Percentiles rank a stretch among this genome's conserved stretches.
Evolutionary conservation across 495 filamentous ascomycete genomes (phyloP).

Genomic region (Aspergillus wentii): DNA sequence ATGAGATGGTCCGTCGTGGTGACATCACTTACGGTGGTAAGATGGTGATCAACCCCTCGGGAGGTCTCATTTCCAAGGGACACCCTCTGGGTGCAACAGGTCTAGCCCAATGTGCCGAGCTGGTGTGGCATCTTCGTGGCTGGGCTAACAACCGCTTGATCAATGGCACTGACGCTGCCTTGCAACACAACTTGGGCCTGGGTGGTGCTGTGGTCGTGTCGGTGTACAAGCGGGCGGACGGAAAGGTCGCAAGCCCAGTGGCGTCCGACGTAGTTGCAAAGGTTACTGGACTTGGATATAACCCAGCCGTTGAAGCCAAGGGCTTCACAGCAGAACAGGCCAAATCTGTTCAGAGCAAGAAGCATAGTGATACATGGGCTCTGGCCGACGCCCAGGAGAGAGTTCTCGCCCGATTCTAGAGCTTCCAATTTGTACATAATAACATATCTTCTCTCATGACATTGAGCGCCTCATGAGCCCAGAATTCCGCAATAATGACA

Average conservation of each 20-base stretch:
- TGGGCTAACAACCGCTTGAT: conserved; percentile 91
- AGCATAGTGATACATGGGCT: conserved; percentile 63
- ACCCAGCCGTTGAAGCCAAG: conserved; percentile 85
- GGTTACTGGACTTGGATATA: conserved; percentile 73
- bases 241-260: conserved; percentile 52
- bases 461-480: too few relatives aligned
- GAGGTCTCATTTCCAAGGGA: conserved; percentile 92
- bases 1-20: conserved; percentile 82
- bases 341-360: conserved; percentile 65
- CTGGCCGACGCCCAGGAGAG: conserved; percentile 67
- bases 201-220: conserved; percentile 90
- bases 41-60: conserved; percentile 86
- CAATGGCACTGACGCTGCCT: conserved; percentile 58
- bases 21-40: conserved; percentile 92
- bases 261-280: conserved; percentile 54
- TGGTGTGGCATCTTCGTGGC: conserved; percentile 93
- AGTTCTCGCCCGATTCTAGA: conserved; percentile 58
- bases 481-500: too few relatives aligned
- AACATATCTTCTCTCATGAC: too few relatives aligned
- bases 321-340: conserved; percentile 77
- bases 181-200: conserved; percentile 94
- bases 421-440: too few relatives aligned
- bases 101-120: conserved; percentile 89
- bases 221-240: conserved; percentile 86
- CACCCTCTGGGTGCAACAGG: conserved; percentile 93